These are phyloP conservation scores for Cordyceps fumosorosea DNA, from an alignment of 2,329 filamentous ascomycete species.

Conservation along the genomic window DNA sequence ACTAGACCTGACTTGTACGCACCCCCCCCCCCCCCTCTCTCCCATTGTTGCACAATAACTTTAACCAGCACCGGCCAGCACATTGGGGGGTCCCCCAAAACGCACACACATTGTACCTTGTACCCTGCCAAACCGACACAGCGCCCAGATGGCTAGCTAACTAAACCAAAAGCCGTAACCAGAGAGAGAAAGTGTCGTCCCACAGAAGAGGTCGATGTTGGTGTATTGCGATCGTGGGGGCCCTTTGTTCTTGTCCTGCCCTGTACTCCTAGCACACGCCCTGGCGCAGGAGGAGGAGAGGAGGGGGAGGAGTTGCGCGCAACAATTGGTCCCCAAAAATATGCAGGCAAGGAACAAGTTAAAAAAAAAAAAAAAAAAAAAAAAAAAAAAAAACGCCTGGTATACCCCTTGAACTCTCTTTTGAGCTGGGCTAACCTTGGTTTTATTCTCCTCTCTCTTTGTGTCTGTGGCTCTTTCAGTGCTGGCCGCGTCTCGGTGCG, in stretches of 20 bases:
- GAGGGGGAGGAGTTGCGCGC: not conserved
- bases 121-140: not conserved
- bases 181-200: not conserved
- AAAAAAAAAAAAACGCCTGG: not conserved
- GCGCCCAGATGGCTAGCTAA: not conserved
- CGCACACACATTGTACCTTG: not conserved
- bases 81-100: too few species aligned
- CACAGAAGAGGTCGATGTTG: not conserved
- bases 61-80: not conserved
- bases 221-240: constrained; percentile 2
- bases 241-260: not conserved
- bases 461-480: not conserved
- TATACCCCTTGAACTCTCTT: constrained; percentile 14
- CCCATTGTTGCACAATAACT: not conserved
- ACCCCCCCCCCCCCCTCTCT: not conserved
- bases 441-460: not conserved
- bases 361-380: too few species aligned
- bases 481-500: not conserved
- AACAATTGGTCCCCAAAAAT: constrained; percentile 1
- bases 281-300: not conserved
- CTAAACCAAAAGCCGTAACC: too few species aligned
- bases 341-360: not conserved
- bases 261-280: too few species aligned
- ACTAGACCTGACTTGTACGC: not conserved
- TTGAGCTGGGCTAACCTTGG: constrained; percentile 7